Percentiles rank a stretch among this genome's conserved stretches.
These are phyloP conservation scores for Sporothrix variecibatus DNA, from an alignment of 2,329 filamentous ascomycete genomes.

Conservation along the genomic window DNA sequence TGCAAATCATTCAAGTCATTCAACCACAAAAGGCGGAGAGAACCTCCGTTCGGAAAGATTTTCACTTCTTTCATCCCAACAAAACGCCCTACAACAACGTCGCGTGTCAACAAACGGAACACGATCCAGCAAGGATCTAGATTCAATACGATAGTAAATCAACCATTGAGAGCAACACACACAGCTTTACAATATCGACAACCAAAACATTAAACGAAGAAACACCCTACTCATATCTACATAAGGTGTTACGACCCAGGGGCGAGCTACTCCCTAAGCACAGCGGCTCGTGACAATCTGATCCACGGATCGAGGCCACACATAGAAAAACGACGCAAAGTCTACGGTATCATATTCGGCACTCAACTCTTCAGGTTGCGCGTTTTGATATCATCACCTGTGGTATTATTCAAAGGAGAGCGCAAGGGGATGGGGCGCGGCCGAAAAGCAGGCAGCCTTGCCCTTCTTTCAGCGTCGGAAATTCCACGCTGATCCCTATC, in stretches of 20 bases:
- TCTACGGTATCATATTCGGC: neutral
- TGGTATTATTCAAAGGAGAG: neutral
- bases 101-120: neutral
- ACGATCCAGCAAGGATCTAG: neutral
- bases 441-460: slow-evolving; percentile 2
- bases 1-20: slow-evolving; percentile 21
- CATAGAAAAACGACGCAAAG: neutral
- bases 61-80: slow-evolving; percentile 1
- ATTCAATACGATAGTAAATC: neutral
- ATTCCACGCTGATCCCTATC: neutral
- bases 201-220: neutral
- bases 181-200: neutral
- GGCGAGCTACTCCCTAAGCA: neutral
- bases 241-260: no score
- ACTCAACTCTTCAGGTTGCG: no score
- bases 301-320: neutral
- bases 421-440: neutral
- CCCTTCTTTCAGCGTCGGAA: slow-evolving; percentile 9
- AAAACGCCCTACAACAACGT: neutral
- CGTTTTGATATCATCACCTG: neutral
- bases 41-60: slow-evolving; percentile 22
- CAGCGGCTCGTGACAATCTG: neutral
- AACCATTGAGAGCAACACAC: neutral
- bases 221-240: neutral
- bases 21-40: slow-evolving; percentile 26